Conservation (phyloP, 169 alveolate genomes). For the Pseudocohnilembus persalinus region DNA sequence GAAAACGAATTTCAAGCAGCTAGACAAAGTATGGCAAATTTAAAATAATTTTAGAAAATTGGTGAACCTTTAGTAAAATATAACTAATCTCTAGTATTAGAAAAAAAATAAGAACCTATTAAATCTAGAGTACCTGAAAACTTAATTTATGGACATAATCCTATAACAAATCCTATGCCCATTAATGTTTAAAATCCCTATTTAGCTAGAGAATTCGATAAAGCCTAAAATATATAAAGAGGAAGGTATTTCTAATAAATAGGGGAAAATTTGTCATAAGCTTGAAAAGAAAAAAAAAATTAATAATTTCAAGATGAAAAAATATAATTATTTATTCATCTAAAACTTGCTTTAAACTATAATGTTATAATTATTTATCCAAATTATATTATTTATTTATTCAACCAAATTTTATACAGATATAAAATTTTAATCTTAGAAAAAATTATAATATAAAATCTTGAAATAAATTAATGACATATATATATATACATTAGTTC, state of each 20-base stretch:
- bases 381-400: too few relatives aligned
- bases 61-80: conserved; percentile 15
- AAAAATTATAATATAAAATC: too few relatives aligned
- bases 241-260: not conserved
- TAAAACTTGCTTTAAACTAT: not conserved
- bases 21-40: conserved; percentile 1
- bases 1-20: not conserved
- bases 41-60: conserved; percentile 5
- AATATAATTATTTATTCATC: too few relatives aligned
- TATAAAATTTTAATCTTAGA: too few relatives aligned
- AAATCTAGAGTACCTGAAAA: not conserved
- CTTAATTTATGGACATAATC: conserved; percentile 19
- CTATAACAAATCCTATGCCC: conserved; percentile 24
- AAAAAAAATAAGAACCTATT: not conserved
- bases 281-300: not conserved
- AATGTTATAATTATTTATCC: too few relatives aligned
- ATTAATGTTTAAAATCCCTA: conserved; percentile 22
- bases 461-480: too few relatives aligned
- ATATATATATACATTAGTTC: too few relatives aligned
- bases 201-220: conserved; percentile 7
- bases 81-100: too few relatives aligned
- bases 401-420: too few relatives aligned
- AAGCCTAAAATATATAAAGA: not conserved
- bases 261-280: not conserved
- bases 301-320: too few relatives aligned